Percentiles rank a stretch among this genome's conserved stretches.
These are phyloP conservation scores for Russula virescens DNA, from an alignment of 768 basidiomycete species.

Conservation along the genomic window DNA sequence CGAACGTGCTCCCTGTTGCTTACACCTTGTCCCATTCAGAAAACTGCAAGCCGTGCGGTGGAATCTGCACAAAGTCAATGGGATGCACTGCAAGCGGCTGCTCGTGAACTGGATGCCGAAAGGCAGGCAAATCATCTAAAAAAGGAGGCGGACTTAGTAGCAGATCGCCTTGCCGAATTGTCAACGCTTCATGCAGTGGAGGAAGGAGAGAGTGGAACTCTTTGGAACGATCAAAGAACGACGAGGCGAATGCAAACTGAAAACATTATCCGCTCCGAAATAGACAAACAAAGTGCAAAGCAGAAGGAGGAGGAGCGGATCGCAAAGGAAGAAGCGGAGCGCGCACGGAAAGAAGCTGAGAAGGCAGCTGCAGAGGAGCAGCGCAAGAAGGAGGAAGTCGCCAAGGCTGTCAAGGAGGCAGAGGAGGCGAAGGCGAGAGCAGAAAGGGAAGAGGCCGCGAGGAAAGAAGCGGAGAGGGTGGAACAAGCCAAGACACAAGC, in stretches of 20 bases:
- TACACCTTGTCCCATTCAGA: constrained; percentile 27
- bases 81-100: constrained; percentile 19
- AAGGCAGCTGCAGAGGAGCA: constrained; percentile 28
- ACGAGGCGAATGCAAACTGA: constrained; percentile 56
- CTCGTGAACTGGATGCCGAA: constrained; percentile 26
- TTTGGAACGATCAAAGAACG: constrained; percentile 43
- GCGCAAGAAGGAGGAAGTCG: constrained; percentile 28
- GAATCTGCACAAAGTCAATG: constrained; percentile 23
- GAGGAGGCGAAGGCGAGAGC: constrained; percentile 25
- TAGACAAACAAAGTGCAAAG: constrained; percentile 48
- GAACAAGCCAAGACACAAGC: constrained; percentile 35
- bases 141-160: constrained; percentile 49
- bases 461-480: constrained; percentile 29
- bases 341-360: constrained; percentile 32
- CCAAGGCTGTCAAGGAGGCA: constrained; percentile 24
- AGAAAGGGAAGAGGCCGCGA: constrained; percentile 35
- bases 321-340: constrained; percentile 45
- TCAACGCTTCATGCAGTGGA: constrained; percentile 42
- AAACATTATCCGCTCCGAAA: constrained; percentile 53
- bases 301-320: constrained; percentile 56
- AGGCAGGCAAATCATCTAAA: constrained; percentile 40
- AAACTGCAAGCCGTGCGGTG: constrained; percentile 35
- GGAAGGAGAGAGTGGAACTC: constrained; percentile 39
- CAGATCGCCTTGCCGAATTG: constrained; percentile 39
- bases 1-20: background rate